phyloP scores from a whole-genome alignment of 495 filamentous ascomycete genomes.

The Lophiotrema nucula region DNA sequence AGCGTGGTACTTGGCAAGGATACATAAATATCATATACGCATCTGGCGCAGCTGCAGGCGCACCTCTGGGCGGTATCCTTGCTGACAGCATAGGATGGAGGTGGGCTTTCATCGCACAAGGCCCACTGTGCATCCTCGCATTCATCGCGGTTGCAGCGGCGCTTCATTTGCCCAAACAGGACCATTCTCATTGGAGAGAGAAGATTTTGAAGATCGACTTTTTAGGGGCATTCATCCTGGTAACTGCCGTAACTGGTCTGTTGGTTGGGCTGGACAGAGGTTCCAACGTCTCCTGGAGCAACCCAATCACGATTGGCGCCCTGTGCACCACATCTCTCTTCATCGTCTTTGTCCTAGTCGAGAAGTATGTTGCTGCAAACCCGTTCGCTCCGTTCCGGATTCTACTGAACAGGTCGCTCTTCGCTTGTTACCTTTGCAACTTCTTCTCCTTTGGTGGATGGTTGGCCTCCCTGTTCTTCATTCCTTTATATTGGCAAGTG shows the following conservation, averaged over 20 bases:
- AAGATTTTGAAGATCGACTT: conserved; percentile 80
- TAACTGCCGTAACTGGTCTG: conserved; percentile 69
- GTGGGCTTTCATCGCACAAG: conserved; percentile 75
- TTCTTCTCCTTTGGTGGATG: conserved; percentile 73
- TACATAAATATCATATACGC: conserved; percentile 80
- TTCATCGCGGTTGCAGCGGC: conserved; percentile 61
- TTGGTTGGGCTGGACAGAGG: conserved; percentile 77
- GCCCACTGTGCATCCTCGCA: conserved; percentile 67
- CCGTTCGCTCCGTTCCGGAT: conserved; percentile 81
- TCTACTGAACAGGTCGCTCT: conserved; percentile 67
- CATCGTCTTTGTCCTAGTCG: conserved; percentile 65
- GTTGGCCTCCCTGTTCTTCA: conserved; percentile 67
- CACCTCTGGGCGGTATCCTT: conserved; percentile 72
- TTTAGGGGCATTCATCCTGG: conserved; percentile 63
- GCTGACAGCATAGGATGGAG: conserved; percentile 79
- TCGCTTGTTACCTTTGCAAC: conserved; percentile 70
- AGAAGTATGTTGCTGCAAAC: conserved; percentile 66
- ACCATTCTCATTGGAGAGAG: conserved; percentile 56
- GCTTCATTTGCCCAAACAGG: conserved; percentile 59
- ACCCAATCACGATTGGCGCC: conserved; percentile 58
- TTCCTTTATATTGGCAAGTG: conserved; percentile 79
- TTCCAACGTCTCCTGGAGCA: conserved; percentile 68
- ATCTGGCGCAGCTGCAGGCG: conserved; percentile 66
- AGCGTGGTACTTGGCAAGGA: conserved; percentile 78
- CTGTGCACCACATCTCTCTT: conserved; percentile 61